Evolutionary conservation across 345 rosid genomes (phyloP).

Genomic region (Lepidium sativum): DNA sequence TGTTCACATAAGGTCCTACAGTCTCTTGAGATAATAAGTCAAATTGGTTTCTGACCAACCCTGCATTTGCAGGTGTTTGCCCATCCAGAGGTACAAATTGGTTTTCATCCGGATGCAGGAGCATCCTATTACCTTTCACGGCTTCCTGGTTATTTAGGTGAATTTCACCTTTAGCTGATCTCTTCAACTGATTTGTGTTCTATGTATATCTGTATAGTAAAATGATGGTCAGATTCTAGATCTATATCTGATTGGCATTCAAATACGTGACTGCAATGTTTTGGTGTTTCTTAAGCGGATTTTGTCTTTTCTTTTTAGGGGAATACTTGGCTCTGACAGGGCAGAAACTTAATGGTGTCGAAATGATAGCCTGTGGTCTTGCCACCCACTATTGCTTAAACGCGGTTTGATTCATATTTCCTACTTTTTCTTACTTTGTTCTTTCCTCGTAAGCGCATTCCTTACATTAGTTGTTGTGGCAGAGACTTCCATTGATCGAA

Average conservation of each 20-base stretch:
- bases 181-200: neutral
- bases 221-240: neutral
- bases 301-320: constrained; percentile 37
- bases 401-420: constrained; percentile 37
- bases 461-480: constrained; percentile 22
- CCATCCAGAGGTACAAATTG: constrained; percentile 71
- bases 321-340: constrained; percentile 91
- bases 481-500: constrained; percentile 68
- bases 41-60: neutral
- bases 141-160: constrained; percentile 83
- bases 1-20: neutral
- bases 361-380: constrained; percentile 92
- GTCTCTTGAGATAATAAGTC: neutral
- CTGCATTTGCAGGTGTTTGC: constrained; percentile 43
- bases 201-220: neutral
- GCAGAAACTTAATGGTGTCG: constrained; percentile 75
- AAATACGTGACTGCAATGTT: neutral
- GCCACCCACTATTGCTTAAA: constrained; percentile 79
- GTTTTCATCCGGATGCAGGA: constrained; percentile 92
- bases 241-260: neutral
- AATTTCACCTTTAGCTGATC: constrained; percentile 3
- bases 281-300: neutral
- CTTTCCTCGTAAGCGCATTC: neutral
- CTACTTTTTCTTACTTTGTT: constrained; percentile 2
- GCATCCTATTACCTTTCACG: constrained; percentile 85